A percentile compares a stretch with the other conserved stretches of the same genome.
Evolutionary conservation across 2,329 filamentous ascomycete genomes (phyloP).

Genomic region (Calonectria henricotiae): DNA sequence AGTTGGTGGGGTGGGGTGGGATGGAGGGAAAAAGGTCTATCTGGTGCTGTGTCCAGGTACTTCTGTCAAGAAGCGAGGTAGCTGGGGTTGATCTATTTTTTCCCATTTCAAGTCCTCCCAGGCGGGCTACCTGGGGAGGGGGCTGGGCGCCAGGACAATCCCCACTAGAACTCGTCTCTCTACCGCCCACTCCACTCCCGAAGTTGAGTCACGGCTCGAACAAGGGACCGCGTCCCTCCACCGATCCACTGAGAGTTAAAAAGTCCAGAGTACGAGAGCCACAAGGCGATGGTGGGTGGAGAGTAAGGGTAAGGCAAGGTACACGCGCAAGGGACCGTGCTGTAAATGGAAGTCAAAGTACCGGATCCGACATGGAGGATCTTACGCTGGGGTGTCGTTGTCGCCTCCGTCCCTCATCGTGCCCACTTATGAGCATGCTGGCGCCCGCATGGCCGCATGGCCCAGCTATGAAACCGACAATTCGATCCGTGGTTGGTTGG

Average conservation of each 20-base stretch:
- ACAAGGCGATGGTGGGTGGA: conserved; percentile 22
- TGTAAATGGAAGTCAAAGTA: conserved; percentile 9
- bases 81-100: conserved; percentile 8
- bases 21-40: background rate
- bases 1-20: conserved; percentile 26
- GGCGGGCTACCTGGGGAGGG: background rate
- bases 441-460: conserved; percentile 6
- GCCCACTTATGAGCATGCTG: conserved; percentile 12
- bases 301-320: conserved; percentile 17
- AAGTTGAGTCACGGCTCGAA: conserved; percentile 14
- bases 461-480: background rate
- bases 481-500: background rate
- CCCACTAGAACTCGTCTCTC: conserved; percentile 17
- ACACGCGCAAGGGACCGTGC: conserved; percentile 14
- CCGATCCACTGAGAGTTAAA: conserved; percentile 24
- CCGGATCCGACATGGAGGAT: background rate
- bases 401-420: background rate
- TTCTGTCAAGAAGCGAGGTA: conserved; percentile 2
- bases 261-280: conserved; percentile 12
- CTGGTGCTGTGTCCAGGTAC: conserved; percentile 9
- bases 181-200: conserved; percentile 10
- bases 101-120: conserved; percentile 11
- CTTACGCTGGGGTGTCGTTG: conserved; percentile 1
- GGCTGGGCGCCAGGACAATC: conserved; percentile 13
- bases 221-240: conserved; percentile 17